Evolutionary conservation across 495 filamentous ascomycete species (phyloP).

Genomic region (Hypoxylon cercidicola): DNA sequence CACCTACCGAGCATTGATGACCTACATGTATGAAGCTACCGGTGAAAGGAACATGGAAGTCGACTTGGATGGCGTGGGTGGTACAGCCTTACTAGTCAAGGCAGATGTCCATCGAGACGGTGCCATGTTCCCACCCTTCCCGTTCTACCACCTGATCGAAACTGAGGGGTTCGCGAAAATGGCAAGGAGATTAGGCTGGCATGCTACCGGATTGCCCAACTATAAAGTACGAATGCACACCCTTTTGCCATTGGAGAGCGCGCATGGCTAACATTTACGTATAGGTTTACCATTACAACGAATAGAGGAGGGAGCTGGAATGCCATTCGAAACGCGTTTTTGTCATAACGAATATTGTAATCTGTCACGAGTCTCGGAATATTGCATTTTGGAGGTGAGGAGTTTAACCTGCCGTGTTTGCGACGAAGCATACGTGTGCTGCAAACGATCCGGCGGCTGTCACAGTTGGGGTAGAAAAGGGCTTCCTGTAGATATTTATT

Average conservation of each 20-base stretch:
- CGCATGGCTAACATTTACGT: slow-evolving; percentile 41
- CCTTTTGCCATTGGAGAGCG: not conserved
- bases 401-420: slow-evolving; percentile 24
- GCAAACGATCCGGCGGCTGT: slow-evolving; percentile 34
- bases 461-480: slow-evolving; percentile 22
- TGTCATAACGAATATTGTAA: slow-evolving; percentile 39
- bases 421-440: slow-evolving; percentile 25
- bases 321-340: slow-evolving; percentile 31
- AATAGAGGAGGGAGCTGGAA: slow-evolving; percentile 60
- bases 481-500: slow-evolving; percentile 40
- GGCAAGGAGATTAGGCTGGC: slow-evolving; percentile 87
- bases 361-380: slow-evolving; percentile 40
- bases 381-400: slow-evolving; percentile 36
- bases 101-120: slow-evolving; percentile 97
- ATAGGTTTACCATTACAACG: slow-evolving; percentile 91
- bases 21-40: slow-evolving; percentile 73
- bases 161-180: slow-evolving; percentile 99
- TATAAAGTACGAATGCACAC: slow-evolving; percentile 78
- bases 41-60: slow-evolving; percentile 71
- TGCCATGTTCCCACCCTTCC: slow-evolving; percentile 97
- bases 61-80: slow-evolving; percentile 89
- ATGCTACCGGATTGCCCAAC: slow-evolving; percentile 86
- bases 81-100: slow-evolving; percentile 93
- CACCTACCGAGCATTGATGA: slow-evolving; percentile 92
- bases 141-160: slow-evolving; percentile 97